Conservation (phyloP, 352 stramenopile species). For the Pythium pyrilobum region DNA sequence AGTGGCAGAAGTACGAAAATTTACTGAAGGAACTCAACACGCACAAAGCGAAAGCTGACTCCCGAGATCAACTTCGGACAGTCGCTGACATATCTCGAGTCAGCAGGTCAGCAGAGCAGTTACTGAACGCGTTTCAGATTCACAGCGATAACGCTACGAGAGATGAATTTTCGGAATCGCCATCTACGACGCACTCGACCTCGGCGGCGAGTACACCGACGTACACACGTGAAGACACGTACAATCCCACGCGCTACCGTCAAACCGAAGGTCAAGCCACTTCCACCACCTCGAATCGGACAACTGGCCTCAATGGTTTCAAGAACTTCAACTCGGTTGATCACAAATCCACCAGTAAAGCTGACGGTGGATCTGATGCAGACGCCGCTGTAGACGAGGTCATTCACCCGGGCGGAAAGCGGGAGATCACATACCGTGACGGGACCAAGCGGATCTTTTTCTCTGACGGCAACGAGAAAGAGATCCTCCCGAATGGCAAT, state of each 20-base stretch:
- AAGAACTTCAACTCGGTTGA: background rate
- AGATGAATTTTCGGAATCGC: background rate
- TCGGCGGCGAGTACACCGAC: slow-evolving; percentile 2
- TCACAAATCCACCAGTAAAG: background rate
- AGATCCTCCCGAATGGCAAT: slow-evolving; percentile 86
- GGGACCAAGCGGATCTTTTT: slow-evolving; percentile 80
- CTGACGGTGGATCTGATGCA: background rate
- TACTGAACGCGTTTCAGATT: slow-evolving; percentile 6
- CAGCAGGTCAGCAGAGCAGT: slow-evolving; percentile 10
- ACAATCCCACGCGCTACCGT: slow-evolving; percentile 16
- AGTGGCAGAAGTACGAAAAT: slow-evolving; percentile 68
- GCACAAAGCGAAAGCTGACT: slow-evolving; percentile 19
- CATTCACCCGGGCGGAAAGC: slow-evolving; percentile 50
- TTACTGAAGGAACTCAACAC: slow-evolving; percentile 38
- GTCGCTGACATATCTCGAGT: slow-evolving; percentile 11
- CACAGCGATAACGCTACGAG: background rate
- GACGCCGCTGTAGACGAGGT: slow-evolving; percentile 29
- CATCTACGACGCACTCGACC: background rate
- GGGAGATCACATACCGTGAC: slow-evolving; percentile 52
- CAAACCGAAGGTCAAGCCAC: background rate
- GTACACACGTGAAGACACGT: slow-evolving; percentile 1
- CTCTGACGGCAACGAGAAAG: slow-evolving; percentile 92
- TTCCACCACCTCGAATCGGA: background rate
- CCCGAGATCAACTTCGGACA: background rate
- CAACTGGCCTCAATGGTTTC: background rate